Percentiles rank a stretch among this genome's conserved stretches.
phyloP scores from a whole-genome alignment of 371 early-diverging fungal species.

The Mortierella sp. region DNA sequence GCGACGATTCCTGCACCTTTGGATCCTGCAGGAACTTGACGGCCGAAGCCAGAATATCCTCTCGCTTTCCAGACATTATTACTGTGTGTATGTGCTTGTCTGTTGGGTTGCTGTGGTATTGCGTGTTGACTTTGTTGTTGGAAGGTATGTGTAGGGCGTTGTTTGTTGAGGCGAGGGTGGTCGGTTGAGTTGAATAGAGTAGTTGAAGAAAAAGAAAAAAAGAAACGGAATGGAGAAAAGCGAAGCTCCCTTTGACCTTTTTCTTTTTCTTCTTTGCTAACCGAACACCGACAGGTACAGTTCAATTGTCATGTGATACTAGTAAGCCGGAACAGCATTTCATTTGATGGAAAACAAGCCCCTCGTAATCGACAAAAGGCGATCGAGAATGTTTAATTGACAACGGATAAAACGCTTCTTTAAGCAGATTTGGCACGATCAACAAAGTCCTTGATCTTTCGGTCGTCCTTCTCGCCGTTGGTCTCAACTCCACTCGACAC shows the following conservation, averaged over 20 bases:
- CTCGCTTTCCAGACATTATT: conserved; percentile 67
- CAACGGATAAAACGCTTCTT: background rate
- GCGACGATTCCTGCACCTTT: conserved; percentile 89
- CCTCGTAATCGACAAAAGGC: background rate
- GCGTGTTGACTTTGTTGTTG: background rate
- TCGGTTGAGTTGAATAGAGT: background rate
- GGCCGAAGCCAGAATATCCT: conserved; percentile 89
- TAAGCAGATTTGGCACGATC: conserved; percentile 64
- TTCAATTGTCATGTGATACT: conserved; percentile 3
- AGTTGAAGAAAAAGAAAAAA: background rate
- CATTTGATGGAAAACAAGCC: background rate
- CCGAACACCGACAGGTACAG: conserved; percentile 1
- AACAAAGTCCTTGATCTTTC: conserved; percentile 79
- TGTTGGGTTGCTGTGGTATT: background rate
- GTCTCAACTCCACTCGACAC: conserved; percentile 94
- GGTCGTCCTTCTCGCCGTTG: conserved; percentile 77
- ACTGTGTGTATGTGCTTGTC: background rate
- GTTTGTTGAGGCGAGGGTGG: background rate
- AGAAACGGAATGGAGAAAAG: conserved; percentile 3
- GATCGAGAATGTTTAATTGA: conserved; percentile 10
- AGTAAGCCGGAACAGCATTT: background rate
- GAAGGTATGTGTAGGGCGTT: background rate
- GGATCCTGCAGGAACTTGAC: conserved; percentile 95
- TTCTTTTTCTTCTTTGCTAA: background rate
- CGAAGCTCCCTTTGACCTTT: background rate